Evolutionary conservation across 768 basidiomycete genomes (phyloP).

Genomic region (Podaxis mareebaensis): DNA sequence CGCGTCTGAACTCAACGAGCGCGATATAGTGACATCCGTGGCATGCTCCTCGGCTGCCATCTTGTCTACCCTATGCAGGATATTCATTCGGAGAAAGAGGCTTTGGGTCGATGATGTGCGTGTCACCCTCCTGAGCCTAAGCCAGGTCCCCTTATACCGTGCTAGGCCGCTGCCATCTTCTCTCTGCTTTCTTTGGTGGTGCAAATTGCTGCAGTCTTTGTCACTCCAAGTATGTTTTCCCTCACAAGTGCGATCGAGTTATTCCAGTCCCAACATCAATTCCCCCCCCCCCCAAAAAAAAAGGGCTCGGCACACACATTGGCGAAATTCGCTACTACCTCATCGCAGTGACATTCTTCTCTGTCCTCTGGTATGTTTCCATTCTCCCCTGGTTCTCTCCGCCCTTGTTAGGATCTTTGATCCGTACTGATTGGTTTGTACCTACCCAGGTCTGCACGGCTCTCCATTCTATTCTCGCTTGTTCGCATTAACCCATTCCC

Average conservation of each 20-base stretch:
- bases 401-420: neutral
- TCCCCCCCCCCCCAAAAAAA: neutral
- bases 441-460: slow-evolving; percentile 40
- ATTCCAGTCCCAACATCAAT: neutral
- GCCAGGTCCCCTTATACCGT: neutral
- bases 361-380: slow-evolving; percentile 36
- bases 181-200: slow-evolving; percentile 27
- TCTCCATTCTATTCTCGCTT: slow-evolving; percentile 56
- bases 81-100: slow-evolving; percentile 30
- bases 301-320: slow-evolving; percentile 11
- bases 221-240: slow-evolving; percentile 24
- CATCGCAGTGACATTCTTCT: slow-evolving; percentile 37
- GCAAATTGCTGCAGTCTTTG: slow-evolving; percentile 31
- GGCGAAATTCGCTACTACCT: slow-evolving; percentile 34
- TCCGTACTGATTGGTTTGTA: neutral
- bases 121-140: neutral
- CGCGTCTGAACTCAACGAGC: neutral
- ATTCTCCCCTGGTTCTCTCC: neutral
- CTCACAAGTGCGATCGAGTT: neutral
- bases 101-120: slow-evolving; percentile 41
- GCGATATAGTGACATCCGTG: slow-evolving; percentile 29
- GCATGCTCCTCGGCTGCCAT: slow-evolving; percentile 35
- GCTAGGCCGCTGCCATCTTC: slow-evolving; percentile 31
- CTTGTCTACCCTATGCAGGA: slow-evolving; percentile 29
- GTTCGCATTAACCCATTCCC: slow-evolving; percentile 46